phyloP scores from a whole-genome alignment of 352 stramenopile species.

The Pythium coloratum region DNA sequence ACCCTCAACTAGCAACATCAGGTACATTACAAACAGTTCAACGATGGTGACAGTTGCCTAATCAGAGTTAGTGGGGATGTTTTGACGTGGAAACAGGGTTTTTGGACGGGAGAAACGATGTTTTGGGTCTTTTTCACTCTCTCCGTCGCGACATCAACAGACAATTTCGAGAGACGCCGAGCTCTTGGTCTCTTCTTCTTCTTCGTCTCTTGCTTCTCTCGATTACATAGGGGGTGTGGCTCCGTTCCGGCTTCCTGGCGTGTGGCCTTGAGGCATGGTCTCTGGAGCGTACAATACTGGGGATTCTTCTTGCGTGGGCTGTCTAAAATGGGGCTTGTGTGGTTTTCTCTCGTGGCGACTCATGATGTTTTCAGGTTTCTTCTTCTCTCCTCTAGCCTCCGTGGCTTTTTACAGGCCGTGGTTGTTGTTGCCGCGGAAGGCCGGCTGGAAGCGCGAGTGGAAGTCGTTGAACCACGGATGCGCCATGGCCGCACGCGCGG shows the following conservation, averaged over 20 bases:
- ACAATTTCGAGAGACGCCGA: background rate
- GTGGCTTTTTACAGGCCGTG: slow-evolving; percentile 21
- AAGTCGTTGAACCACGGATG: slow-evolving; percentile 87
- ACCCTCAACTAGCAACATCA: background rate
- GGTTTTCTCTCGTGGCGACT: slow-evolving; percentile 4
- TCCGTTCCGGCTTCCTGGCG: background rate
- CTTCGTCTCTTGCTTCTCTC: background rate
- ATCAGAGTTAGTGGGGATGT: background rate
- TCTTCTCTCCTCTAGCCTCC: background rate
- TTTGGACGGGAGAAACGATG: slow-evolving; percentile 3
- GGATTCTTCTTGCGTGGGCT: background rate
- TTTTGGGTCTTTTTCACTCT: slow-evolving; percentile 6
- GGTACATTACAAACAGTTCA: background rate
- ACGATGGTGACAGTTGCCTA: background rate
- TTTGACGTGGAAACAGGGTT: background rate
- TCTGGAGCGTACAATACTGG: slow-evolving; percentile 1
- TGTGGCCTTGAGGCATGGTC: background rate
- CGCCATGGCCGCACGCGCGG: slow-evolving; percentile 73
- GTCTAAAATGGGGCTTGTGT: background rate
- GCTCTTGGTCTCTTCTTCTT: background rate
- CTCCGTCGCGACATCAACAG: slow-evolving; percentile 4
- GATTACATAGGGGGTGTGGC: background rate
- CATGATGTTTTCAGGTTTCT: background rate
- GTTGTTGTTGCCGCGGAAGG: slow-evolving; percentile 60
- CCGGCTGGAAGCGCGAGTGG: slow-evolving; percentile 65